phyloP scores from a whole-genome alignment of 2,329 filamentous ascomycete genomes.

The Colletotrichum sp. region DNA sequence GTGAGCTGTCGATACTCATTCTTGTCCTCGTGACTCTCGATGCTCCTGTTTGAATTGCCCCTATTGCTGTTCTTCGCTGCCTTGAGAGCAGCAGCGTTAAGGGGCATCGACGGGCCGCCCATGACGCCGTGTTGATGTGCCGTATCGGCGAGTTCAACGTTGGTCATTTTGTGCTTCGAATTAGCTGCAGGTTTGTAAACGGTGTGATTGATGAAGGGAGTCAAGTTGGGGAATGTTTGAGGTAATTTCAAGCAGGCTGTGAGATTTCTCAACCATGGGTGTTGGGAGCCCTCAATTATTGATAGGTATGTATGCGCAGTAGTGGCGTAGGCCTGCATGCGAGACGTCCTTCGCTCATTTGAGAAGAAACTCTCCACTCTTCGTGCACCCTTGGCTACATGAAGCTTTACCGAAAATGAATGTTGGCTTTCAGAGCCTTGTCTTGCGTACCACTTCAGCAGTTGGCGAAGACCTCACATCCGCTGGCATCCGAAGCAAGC shows the following conservation, averaged over 20 bases:
- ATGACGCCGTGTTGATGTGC: conserved; percentile 59
- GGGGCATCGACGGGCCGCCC: conserved; percentile 46
- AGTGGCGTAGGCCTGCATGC: not conserved
- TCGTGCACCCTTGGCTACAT: not conserved
- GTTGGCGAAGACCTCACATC: accelerated
- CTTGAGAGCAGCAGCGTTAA: conserved; percentile 62
- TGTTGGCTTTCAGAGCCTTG: not conserved
- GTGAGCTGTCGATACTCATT: conserved; percentile 54
- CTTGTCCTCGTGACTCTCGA: conserved; percentile 50
- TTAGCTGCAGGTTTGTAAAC: conserved; percentile 32
- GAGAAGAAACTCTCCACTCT: accelerated
- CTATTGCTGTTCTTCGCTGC: conserved; percentile 49
- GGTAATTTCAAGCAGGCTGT: accelerated
- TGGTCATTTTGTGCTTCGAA: conserved; percentile 42
- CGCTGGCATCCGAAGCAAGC: not conserved
- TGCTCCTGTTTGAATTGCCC: conserved; percentile 64
- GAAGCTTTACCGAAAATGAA: not conserved
- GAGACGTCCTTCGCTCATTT: not conserved
- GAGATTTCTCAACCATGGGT: accelerated
- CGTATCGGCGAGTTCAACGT: conserved; percentile 47
- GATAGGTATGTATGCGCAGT: not conserved
- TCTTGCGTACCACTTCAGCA: not conserved
- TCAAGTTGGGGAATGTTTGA: not conserved
- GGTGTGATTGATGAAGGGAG: accelerated
- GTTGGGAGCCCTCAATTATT: not conserved